A percentile compares a stretch with the other conserved stretches of the same genome.
Conservation (phyloP, 2,329 filamentous ascomycete genomes). For the Phaeosphaeria sp. region DNA sequence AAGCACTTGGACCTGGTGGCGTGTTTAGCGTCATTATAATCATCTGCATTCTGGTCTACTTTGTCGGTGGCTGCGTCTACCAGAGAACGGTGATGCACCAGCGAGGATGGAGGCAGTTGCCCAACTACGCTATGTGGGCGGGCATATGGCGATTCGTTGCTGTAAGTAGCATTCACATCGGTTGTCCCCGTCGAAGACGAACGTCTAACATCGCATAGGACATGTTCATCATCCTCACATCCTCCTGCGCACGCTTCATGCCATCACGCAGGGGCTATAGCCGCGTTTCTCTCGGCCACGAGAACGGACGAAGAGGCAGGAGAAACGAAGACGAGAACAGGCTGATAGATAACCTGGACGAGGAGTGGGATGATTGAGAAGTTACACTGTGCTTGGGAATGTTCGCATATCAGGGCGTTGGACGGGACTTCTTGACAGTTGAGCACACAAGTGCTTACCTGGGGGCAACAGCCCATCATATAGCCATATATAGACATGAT, state of each 20-base stretch:
- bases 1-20: conserved; percentile 70
- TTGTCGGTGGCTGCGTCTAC: conserved; percentile 93
- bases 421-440: neutral
- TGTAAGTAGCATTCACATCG: conserved; percentile 58
- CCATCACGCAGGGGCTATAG: conserved; percentile 72
- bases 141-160: conserved; percentile 83
- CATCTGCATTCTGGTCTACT: conserved; percentile 83
- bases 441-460: neutral
- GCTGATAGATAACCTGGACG: conserved; percentile 93
- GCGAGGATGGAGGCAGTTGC: conserved; percentile 91
- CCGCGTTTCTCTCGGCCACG: conserved; percentile 62
- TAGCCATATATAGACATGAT: neutral
- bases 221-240: conserved; percentile 71
- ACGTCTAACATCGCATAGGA: conserved; percentile 46
- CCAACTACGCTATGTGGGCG: conserved; percentile 93
- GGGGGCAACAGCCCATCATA: neutral
- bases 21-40: conserved; percentile 88
- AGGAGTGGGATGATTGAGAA: conserved; percentile 88
- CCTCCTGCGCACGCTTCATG: conserved; percentile 72
- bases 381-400: neutral
- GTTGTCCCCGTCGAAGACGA: neutral
- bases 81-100: conserved; percentile 94
- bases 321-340: conserved; percentile 84
- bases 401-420: conserved; percentile 8
- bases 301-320: conserved; percentile 51